Conservation (phyloP, 1,284 basidiomycete genomes). For the Ganoderma meredithae region DNA sequence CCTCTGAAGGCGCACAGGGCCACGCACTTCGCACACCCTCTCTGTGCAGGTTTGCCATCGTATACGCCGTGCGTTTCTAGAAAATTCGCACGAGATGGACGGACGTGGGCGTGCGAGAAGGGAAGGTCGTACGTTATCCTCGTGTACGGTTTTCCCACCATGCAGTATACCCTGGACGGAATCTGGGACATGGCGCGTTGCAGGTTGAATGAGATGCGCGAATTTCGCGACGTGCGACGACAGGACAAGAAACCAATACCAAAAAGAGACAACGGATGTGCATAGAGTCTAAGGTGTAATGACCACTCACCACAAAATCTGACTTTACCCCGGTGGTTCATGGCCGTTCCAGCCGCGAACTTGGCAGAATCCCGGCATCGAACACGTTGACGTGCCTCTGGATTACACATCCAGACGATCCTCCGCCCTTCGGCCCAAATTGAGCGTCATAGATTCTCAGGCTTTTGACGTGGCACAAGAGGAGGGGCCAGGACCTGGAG, state of each 20-base stretch:
- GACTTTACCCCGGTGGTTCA: background rate
- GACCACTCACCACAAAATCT: background rate
- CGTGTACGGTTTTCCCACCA: background rate
- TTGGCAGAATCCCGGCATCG: background rate
- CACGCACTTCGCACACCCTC: constrained; percentile 42
- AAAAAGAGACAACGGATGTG: background rate
- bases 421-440: background rate
- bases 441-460: background rate
- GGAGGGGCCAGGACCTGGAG: background rate
- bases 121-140: constrained; percentile 4
- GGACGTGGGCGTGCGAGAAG: background rate
- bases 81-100: constrained; percentile 7
- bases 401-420: background rate
- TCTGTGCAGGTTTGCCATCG: constrained; percentile 71
- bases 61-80: constrained; percentile 62
- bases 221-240: background rate
- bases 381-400: background rate
- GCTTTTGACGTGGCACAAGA: background rate
- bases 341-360: background rate
- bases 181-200: background rate
- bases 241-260: background rate
- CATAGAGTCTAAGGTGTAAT: background rate
- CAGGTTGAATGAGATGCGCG: background rate
- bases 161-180: background rate
- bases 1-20: background rate